phyloP scores from a whole-genome alignment of 2,329 filamentous ascomycete genomes.

The Westerdykella ornata region DNA sequence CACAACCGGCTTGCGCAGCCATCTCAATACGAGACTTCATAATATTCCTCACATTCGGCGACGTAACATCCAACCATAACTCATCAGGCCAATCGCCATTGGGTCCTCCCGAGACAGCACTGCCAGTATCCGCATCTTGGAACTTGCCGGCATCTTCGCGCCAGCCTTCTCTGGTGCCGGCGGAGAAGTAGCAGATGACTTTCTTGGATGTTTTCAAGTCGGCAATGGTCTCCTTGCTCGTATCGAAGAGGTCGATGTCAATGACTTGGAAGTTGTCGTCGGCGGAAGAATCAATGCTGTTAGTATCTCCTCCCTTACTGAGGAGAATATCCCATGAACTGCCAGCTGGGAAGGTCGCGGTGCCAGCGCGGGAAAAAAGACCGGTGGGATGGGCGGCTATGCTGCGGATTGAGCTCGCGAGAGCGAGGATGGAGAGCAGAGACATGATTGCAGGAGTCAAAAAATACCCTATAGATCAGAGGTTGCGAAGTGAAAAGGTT shows the following conservation, averaged over 20 bases:
- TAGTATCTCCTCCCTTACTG: conserved; percentile 1
- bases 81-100: conserved; percentile 52
- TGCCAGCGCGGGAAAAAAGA: conserved; percentile 1
- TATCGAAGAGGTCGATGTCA: conserved; percentile 56
- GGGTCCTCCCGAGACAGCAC: conserved; percentile 44
- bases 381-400: conserved; percentile 3
- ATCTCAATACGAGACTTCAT: conserved; percentile 55
- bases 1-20: conserved; percentile 55
- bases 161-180: conserved; percentile 59
- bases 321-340: conserved; percentile 16
- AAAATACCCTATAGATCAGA: not conserved
- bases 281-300: conserved; percentile 46
- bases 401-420: conserved; percentile 3
- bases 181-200: conserved; percentile 69
- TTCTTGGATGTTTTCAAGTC: conserved; percentile 46
- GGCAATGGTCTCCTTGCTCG: conserved; percentile 41
- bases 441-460: conserved; percentile 2
- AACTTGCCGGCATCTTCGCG: conserved; percentile 30
- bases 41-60: conserved; percentile 52
- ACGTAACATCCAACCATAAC: conserved; percentile 57
- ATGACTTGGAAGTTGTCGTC: conserved; percentile 49
- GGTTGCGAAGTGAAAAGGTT: not conserved
- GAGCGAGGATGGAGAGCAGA: conserved; percentile 3
- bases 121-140: conserved; percentile 48
- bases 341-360: conserved; percentile 10